Conservation (phyloP, 228 moss, liverwort and hornwort genomes). For the Sphagnum magellanicum region DNA sequence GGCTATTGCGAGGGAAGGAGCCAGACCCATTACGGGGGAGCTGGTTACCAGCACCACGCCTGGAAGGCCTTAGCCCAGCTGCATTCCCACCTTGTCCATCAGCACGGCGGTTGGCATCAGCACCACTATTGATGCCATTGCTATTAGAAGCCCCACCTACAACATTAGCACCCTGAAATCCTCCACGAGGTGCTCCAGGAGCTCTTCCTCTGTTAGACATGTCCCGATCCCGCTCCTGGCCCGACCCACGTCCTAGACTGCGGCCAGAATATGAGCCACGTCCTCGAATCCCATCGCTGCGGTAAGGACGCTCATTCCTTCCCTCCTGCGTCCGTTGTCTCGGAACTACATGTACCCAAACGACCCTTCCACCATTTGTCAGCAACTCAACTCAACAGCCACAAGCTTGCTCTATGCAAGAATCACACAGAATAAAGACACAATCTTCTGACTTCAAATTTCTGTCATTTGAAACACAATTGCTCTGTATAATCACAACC, state of each 20-base stretch:
- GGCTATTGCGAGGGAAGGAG: conserved; percentile 12
- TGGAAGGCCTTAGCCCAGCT: conserved; percentile 15
- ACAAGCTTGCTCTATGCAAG: not conserved
- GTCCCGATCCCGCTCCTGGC: conserved; percentile 57
- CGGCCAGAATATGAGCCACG: conserved; percentile 58
- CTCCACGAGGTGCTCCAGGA: conserved; percentile 44
- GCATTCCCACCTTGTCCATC: conserved; percentile 46
- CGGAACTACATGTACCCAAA: not conserved
- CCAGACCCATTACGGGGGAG: conserved; percentile 35
- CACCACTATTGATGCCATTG: conserved; percentile 10
- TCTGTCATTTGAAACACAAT: not conserved
- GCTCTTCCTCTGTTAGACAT: conserved; percentile 39
- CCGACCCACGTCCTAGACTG: conserved; percentile 34
- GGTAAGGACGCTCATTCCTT: conserved; percentile 46
- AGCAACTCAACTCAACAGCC: not conserved
- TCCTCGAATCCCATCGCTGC: conserved; percentile 62
- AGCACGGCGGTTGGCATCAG: conserved; percentile 34
- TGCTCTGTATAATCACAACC: no score
- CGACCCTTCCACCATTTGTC: not conserved
- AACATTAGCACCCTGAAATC: conserved; percentile 31
- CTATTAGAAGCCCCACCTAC: conserved; percentile 14
- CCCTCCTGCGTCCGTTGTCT: conserved; percentile 29
- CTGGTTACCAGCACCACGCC: conserved; percentile 48
- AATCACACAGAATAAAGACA: not conserved
- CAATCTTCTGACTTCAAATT: not conserved